Evolutionary conservation across 2,329 filamentous ascomycete genomes (phyloP), one percentile per base, ranked within the genome.

Genomic region (Mycocentrospora acerina): DNA sequence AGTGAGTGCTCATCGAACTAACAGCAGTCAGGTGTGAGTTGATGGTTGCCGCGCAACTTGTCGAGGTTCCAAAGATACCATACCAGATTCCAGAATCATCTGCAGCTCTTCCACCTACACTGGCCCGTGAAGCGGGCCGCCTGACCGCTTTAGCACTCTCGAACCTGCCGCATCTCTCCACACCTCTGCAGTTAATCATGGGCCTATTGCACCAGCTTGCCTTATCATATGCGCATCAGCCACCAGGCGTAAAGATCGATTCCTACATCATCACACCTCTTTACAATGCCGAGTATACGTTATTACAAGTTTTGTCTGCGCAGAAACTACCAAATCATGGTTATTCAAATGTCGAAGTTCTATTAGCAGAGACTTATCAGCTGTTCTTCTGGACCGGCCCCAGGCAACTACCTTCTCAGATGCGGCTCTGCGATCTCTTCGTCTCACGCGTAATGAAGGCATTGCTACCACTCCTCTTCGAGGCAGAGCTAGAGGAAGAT

Each of bases 21-120:
- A 48, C 15, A 2, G 0, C 4, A 10, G 6, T 8, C 15, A 59
- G 55, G 55, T 53, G 54, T 30, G 55, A 59, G 19, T 45, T 53
- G 7, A 35, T 54, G 29, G 48, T 57, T n/a, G 48, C 48, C 12
- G 41, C 43, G 10, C 46, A 57, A 25, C 37, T 44, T 15, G 44
- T 38, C 4, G 36, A 50, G 16, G 6, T 30, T 5, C 49, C 55
- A 4, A 37, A 31, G 31, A 29, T 55, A 14, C 53, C 53, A 16
- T 45, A 50, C 40, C 33, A 32, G 15, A 32, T 32, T 4, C 35
- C 36, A 7, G 16, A 31, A 14, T 15, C 22, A 15, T 19, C 35
- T 4, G 32, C 17, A 2, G 30, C 37, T 2, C 34, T 51, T 7
- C 52, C 55, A 7, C 19, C 42, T 4, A 3, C 29, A 2, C 19